phyloP scores from a whole-genome alignment of 768 basidiomycete species.

The Postia placenta region DNA sequence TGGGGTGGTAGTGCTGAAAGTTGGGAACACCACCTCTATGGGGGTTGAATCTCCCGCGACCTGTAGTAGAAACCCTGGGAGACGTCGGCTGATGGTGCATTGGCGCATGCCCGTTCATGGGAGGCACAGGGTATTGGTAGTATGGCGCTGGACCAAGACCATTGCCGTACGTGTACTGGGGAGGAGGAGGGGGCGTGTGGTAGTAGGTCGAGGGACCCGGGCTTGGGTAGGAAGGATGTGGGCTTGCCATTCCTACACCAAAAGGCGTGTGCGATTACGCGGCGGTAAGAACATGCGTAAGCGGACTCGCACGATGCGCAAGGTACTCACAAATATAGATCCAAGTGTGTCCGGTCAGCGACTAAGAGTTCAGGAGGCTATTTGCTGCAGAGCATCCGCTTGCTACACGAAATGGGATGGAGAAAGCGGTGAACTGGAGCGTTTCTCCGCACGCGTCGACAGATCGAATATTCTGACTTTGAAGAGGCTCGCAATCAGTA shows the following conservation, averaged over 20 bases:
- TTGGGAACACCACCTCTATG: slow-evolving; percentile 32
- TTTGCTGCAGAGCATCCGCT: neutral
- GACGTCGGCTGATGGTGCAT: slow-evolving; percentile 30
- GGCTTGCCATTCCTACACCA: slow-evolving; percentile 22
- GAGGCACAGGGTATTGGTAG: slow-evolving; percentile 30
- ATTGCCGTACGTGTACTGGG: slow-evolving; percentile 16
- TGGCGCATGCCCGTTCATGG: slow-evolving; percentile 34
- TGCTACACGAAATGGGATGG: no score
- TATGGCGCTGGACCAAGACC: slow-evolving; percentile 22
- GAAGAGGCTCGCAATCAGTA: no score
- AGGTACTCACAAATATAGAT: neutral
- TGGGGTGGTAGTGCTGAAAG: slow-evolving; percentile 33
- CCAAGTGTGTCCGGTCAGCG: neutral
- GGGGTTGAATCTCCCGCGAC: slow-evolving; percentile 29
- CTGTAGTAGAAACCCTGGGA: slow-evolving; percentile 28
- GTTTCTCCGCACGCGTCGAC: neutral
- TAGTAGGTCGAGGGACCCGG: slow-evolving; percentile 29
- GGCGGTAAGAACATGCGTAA: slow-evolving; percentile 5
- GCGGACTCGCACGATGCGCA: neutral
- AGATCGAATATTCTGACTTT: neutral
- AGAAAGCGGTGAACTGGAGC: neutral
- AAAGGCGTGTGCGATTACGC: neutral
- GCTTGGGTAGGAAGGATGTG: slow-evolving; percentile 27
- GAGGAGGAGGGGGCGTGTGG: slow-evolving; percentile 19
- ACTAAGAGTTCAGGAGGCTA: neutral